Base-by-base conservation (phyloP, 495 filamentous ascomycete species). In the Penicillium arizonense region DNA sequence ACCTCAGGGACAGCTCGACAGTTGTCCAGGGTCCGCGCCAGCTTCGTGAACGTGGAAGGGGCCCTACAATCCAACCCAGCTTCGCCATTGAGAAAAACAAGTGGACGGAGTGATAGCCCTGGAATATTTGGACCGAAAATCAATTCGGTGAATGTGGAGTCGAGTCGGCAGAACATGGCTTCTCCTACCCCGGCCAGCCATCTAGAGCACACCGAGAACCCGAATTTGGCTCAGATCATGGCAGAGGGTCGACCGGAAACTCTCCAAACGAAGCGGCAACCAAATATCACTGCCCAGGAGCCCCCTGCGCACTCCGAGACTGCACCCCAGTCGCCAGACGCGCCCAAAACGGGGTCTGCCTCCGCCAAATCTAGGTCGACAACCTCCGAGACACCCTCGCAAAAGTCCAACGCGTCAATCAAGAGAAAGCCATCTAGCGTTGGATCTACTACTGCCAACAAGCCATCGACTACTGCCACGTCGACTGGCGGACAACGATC, bases 21-120 rank as follows among this genome's bases (percentile, higher is more conserved):
- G 21, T 77, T 90, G 14, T 87, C 86, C 47, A 92, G 87, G 69
- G 83, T 96, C 41, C 82, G 89, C 49, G 90, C 90, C 30, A 91
- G 81, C 62, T 96, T 96, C 66, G 82, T 96, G 39, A 81, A 87
- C 3, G 84, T 96, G 13, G 89, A 92, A 52, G 70, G 70, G 28
- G 67, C 62, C 5, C 52, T 68, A 26, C 70, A 67, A 35, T 66
- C 64, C 9, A 69, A 58, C 34, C 63, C 67, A 7, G 61, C 63
- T 18, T 69, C 69, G 23, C 69, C 65, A 20, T 55, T 76, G 47
- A 63, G 67, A 38, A 71, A 71, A 50, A 62, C 67, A 44, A 72
- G 67, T 44, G 64, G 61, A 28, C 60, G 57, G 10, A 71, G 68
- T 50, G 71, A 73, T 18, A 65, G 59, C 32, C 52, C 69, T 13